Evolutionary conservation across 257 asterid species (phyloP).

Genomic region (Solanum chiquidenum): DNA sequence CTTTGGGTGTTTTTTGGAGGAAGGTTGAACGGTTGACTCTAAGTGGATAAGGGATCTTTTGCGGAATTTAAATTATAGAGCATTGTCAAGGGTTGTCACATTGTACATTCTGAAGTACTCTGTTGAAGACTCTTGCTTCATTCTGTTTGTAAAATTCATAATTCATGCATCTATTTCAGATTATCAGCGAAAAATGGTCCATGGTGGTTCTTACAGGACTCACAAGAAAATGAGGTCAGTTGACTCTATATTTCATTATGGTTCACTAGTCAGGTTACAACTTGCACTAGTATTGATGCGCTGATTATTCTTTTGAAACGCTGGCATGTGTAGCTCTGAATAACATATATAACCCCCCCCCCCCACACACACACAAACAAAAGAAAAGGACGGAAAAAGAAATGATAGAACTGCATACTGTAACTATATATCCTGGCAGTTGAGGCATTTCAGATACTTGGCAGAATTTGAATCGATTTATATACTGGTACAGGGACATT

Average conservation of each 20-base stretch:
- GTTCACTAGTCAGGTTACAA: background rate
- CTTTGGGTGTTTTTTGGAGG: background rate
- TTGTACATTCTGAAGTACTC: background rate
- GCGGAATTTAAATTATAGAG: background rate
- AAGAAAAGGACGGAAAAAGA: background rate
- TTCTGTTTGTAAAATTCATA: background rate
- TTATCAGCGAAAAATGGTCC: slow-evolving; percentile 30
- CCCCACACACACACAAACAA: background rate
- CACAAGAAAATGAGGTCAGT: slow-evolving; percentile 12
- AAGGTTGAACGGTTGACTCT: background rate
- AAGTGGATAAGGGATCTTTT: background rate
- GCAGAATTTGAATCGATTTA: background rate
- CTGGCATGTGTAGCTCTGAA: background rate
- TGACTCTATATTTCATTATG: background rate
- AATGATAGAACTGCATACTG: background rate
- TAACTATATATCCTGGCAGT: background rate
- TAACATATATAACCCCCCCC: background rate
- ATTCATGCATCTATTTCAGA: slow-evolving; percentile 6
- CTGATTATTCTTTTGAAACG: background rate
- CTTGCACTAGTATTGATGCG: background rate
- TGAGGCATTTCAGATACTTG: background rate
- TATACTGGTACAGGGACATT: background rate
- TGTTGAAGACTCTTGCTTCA: background rate
- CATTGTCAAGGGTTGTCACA: background rate
- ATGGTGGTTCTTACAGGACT: slow-evolving; percentile 39